Evolutionary conservation across 1,284 basidiomycete species (phyloP).

Genomic region (Cryptococcus floricola): DNA sequence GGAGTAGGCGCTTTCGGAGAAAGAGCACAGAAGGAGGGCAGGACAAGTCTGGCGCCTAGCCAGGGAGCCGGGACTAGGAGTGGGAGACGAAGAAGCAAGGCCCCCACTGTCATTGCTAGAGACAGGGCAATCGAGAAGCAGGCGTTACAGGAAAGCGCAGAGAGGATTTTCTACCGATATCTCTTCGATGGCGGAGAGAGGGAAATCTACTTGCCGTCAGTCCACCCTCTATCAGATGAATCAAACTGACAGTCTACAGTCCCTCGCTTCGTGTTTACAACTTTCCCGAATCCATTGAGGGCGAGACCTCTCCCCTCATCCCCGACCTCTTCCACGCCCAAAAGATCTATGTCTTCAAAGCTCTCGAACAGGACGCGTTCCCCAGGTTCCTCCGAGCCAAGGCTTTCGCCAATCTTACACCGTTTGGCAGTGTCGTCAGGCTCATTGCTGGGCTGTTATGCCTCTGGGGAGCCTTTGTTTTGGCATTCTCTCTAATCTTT

Average conservation of each 20-base stretch:
- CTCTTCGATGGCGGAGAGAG: slow-evolving; percentile 61
- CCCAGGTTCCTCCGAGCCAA: slow-evolving; percentile 92
- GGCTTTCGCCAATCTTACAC: slow-evolving; percentile 94
- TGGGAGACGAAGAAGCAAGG: slow-evolving; percentile 37
- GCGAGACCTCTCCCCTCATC: slow-evolving; percentile 76
- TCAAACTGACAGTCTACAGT: slow-evolving; percentile 13
- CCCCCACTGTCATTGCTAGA: slow-evolving; percentile 82
- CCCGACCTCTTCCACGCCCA: slow-evolving; percentile 96
- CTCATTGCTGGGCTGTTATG: slow-evolving; percentile 77
- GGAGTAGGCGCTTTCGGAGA: slow-evolving; percentile 2
- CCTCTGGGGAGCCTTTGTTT: slow-evolving; percentile 87
- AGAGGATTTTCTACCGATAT: slow-evolving; percentile 92
- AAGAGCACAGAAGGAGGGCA: slow-evolving; percentile 6
- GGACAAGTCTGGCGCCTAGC: slow-evolving; percentile 14
- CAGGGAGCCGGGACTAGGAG: slow-evolving; percentile 17
- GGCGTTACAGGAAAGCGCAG: slow-evolving; percentile 87
- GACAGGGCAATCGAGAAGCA: slow-evolving; percentile 82
- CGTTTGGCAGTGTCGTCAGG: slow-evolving; percentile 77
- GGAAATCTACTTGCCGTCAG: slow-evolving; percentile 86
- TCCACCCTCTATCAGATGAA: slow-evolving; percentile 52
- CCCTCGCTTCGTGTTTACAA: slow-evolving; percentile 44
- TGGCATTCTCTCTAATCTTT: slow-evolving; percentile 88
- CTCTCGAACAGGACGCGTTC: slow-evolving; percentile 97
- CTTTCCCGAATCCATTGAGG: slow-evolving; percentile 59
- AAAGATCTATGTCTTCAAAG: slow-evolving; percentile 95